These are phyloP conservation scores for Clonostachys chloroleuca DNA, from an alignment of 2,329 filamentous ascomycete species.

Conservation along the genomic window DNA sequence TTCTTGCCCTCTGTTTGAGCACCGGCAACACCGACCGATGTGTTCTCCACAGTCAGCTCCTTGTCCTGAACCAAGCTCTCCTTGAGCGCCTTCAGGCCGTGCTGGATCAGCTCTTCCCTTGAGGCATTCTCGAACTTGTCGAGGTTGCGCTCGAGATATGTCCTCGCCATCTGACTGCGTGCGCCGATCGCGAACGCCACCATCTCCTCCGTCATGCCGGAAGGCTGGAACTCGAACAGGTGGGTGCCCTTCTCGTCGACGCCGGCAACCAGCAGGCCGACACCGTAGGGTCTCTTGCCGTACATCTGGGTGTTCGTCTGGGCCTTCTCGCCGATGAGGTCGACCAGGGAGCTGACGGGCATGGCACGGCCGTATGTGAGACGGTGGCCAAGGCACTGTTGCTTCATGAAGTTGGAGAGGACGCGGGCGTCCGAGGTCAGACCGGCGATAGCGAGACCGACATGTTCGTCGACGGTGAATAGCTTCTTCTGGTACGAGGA, in stretches of 20 bases:
- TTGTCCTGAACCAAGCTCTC: conserved; percentile 96
- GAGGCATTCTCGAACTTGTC: conserved; percentile 74
- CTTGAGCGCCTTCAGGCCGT: conserved; percentile 87
- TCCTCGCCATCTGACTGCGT: conserved; percentile 93
- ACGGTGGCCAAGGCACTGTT: conserved; percentile 92
- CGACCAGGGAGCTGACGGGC: conserved; percentile 82
- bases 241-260: conserved; percentile 93
- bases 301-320: conserved; percentile 98
- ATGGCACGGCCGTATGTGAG: conserved; percentile 95
- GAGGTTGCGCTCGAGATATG: conserved; percentile 90
- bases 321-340: conserved; percentile 91
- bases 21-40: conserved; percentile 83
- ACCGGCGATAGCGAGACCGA: conserved; percentile 91
- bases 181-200: conserved; percentile 92
- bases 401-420: conserved; percentile 99
- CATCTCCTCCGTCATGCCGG: conserved; percentile 96
- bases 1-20: conserved; percentile 46
- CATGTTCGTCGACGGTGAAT: conserved; percentile 92
- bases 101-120: conserved; percentile 83
- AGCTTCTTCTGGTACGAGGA: conserved; percentile 99
- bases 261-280: conserved; percentile 86
- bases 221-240: conserved; percentile 97
- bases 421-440: conserved; percentile 97
- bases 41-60: conserved; percentile 96
- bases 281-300: conserved; percentile 92